Conservation (phyloP, 208 protist species). For the Acanthamoeba royreba region DNA sequence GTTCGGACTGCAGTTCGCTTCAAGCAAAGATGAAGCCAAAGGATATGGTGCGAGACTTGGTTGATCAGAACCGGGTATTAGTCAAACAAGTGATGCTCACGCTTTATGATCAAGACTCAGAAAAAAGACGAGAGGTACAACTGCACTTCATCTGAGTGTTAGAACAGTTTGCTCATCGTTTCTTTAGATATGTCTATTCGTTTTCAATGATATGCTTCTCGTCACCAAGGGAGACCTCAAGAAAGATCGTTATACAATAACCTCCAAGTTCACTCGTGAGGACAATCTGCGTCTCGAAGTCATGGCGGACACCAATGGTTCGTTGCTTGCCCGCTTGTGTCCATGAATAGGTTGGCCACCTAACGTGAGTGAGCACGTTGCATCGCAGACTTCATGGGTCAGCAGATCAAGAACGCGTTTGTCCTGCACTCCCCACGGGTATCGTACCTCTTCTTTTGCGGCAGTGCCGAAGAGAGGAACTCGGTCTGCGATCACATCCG, state of each 20-base stretch:
- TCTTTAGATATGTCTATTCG: not conserved
- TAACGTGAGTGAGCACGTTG: not conserved
- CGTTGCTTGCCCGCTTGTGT: not conserved
- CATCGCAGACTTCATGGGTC: conserved; percentile 1
- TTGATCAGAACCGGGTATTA: not conserved
- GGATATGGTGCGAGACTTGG: not conserved
- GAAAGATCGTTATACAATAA: not conserved
- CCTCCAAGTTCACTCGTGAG: not conserved
- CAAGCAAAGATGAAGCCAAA: conserved; percentile 18
- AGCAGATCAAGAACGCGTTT: conserved; percentile 28
- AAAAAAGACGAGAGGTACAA: not conserved
- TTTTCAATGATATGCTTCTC: not conserved
- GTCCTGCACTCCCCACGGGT: conserved; percentile 7
- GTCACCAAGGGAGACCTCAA: not conserved
- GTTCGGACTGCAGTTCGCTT: not conserved
- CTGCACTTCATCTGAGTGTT: not conserved
- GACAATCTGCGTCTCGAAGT: not conserved
- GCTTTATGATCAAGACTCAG: not conserved
- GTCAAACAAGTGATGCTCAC: not conserved
- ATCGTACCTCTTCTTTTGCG: conserved; percentile 23
- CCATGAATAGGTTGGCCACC: not conserved
- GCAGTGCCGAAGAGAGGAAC: not conserved
- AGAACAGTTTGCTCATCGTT: too few species aligned
- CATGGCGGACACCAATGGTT: conserved; percentile 5
- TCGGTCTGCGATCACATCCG: not conserved